These are phyloP conservation scores for Talaromyces liani DNA, from an alignment of 495 filamentous ascomycete species.

Conservation along the genomic window DNA sequence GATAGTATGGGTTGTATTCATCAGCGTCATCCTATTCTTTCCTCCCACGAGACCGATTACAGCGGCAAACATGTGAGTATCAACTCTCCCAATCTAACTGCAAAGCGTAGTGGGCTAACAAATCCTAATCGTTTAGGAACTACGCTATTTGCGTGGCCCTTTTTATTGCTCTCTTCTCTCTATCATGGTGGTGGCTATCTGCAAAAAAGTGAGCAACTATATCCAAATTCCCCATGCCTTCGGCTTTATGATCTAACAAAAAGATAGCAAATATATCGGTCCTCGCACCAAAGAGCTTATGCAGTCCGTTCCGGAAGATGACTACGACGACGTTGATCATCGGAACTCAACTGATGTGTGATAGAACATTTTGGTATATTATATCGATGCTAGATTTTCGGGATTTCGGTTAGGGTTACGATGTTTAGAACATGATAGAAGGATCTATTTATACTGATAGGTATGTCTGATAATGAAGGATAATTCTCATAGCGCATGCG, in stretches of 20 bases:
- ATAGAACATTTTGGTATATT: not conserved
- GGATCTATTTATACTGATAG: not conserved
- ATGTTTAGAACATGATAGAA: not conserved
- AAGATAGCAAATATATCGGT: conserved; percentile 44
- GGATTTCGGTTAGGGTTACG: not conserved
- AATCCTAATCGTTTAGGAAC: conserved; percentile 37
- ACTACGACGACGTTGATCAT: conserved; percentile 11
- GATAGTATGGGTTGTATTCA: conserved; percentile 59
- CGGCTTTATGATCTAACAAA: not conserved
- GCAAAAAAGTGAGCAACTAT: conserved; percentile 43
- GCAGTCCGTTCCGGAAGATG: conserved; percentile 28
- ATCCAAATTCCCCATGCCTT: not conserved
- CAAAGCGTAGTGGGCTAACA: not conserved
- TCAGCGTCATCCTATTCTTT: conserved; percentile 62
- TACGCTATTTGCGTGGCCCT: conserved; percentile 61
- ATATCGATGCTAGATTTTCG: not conserved
- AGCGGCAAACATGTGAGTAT: conserved; percentile 48
- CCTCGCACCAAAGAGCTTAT: conserved; percentile 46
- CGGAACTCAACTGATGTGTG: not conserved
- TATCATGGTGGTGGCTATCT: conserved; percentile 60
- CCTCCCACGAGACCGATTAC: conserved; percentile 56
- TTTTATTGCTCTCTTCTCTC: conserved; percentile 52
- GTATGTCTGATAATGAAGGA: not conserved
- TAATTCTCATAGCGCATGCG: not conserved
- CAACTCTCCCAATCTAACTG: not conserved